Percentiles rank a stretch among this genome's conserved stretches.
Conservation (phyloP, 192 early-diverging fungal species). For the Gryganskiella cystojenkinii region DNA sequence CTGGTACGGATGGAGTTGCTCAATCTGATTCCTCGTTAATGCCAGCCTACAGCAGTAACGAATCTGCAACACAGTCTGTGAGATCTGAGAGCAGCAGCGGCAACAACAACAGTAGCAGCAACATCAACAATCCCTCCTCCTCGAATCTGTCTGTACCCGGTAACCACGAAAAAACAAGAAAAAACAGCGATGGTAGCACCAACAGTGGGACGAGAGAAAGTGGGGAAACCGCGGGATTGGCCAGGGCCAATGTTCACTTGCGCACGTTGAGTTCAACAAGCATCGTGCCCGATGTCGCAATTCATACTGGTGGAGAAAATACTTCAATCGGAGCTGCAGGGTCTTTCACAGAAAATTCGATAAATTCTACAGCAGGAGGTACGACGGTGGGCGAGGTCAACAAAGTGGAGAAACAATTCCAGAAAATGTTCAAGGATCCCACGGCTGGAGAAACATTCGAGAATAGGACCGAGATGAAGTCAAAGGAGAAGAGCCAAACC, state of each 20-base stretch:
- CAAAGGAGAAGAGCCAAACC: no score
- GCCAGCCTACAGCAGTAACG: neutral
- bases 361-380: neutral
- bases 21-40: no score
- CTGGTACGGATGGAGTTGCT: no score
- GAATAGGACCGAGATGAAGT: slow-evolving; percentile 5
- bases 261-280: slow-evolving; percentile 3
- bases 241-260: slow-evolving; percentile 22
- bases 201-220: neutral
- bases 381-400: neutral
- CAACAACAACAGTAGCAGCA: neutral
- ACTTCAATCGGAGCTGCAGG: neutral
- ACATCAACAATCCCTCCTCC: neutral
- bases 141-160: no score
- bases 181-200: no score
- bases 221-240: slow-evolving; percentile 2
- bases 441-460: neutral
- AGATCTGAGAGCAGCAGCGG: no score
- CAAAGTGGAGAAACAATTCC: slow-evolving; percentile 17
- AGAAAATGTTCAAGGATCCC: slow-evolving; percentile 18
- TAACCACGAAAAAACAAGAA: no score
- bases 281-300: no score
- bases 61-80: neutral
- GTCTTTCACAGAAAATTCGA: neutral
- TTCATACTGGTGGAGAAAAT: neutral